Conservation (phyloP, 2,329 filamentous ascomycete genomes). For the Erysiphe neolycopersici region DNA sequence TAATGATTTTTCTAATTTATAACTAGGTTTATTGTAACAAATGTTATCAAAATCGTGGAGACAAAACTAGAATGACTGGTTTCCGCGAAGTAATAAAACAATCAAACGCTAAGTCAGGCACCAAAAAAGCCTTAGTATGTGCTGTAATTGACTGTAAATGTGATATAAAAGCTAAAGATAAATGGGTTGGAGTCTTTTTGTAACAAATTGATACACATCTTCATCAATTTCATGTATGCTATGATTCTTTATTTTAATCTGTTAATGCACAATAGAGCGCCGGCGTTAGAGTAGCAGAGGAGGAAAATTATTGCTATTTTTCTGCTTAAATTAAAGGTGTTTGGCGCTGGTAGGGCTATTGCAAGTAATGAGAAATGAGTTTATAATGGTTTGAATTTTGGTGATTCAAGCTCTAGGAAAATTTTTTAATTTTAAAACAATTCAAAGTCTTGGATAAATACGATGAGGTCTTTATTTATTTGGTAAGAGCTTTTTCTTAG, state of each 20-base stretch:
- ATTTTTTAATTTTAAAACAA: no score
- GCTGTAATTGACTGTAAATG: constrained; percentile 28
- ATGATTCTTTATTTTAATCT: not conserved
- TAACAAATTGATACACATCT: constrained; percentile 2
- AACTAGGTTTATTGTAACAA: constrained; percentile 32
- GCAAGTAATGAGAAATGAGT: no score
- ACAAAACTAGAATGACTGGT: constrained; percentile 12
- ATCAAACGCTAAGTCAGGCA: constrained; percentile 2
- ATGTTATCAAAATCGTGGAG: constrained; percentile 29
- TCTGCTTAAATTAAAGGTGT: no score
- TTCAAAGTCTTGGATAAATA: no score
- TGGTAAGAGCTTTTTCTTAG: no score
- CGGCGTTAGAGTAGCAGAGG: not conserved
- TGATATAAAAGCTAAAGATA: constrained; percentile 25
- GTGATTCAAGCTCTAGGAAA: no score
- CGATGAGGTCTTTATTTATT: no score
- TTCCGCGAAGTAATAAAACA: constrained; percentile 12
- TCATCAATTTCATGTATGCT: not conserved
- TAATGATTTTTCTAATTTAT: constrained; percentile 5
- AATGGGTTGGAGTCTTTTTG: constrained; percentile 34
- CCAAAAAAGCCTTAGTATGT: constrained; percentile 18
- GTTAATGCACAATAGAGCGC: not conserved
- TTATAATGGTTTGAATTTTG: no score
- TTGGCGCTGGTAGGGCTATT: no score
- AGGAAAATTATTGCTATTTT: not conserved